Conservation (phyloP, 768 basidiomycete species). For the Chalciporus piperatus region DNA sequence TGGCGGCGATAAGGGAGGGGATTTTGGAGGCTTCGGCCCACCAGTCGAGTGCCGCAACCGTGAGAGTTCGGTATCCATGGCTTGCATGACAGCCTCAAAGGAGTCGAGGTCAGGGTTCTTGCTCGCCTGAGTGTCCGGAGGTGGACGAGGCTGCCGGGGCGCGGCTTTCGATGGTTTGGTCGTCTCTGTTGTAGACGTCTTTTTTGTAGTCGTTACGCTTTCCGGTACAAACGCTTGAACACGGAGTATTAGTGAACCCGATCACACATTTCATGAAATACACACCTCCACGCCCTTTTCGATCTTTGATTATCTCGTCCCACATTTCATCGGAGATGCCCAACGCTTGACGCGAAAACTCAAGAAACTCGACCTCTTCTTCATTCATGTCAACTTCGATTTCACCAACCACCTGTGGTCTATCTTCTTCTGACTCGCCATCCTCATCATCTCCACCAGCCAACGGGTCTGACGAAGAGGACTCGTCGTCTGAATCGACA, state of each 20-base stretch:
- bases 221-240: constrained; percentile 59
- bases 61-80: constrained; percentile 84
- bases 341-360: constrained; percentile 89
- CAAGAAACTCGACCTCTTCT: constrained; percentile 92
- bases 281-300: constrained; percentile 80
- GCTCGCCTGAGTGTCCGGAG: constrained; percentile 39
- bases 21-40: constrained; percentile 13
- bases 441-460: constrained; percentile 43
- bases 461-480: constrained; percentile 56
- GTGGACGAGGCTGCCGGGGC: constrained; percentile 10
- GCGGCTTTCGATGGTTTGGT: constrained; percentile 20
- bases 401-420: constrained; percentile 80
- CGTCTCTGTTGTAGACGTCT: neutral
- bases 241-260: constrained; percentile 7
- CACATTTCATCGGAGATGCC: constrained; percentile 91
- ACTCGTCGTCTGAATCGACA: constrained; percentile 88
- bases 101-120: constrained; percentile 77
- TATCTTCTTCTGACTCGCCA: constrained; percentile 71
- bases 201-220: too few relatives aligned
- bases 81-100: constrained; percentile 95
- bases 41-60: constrained; percentile 36
- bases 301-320: constrained; percentile 78
- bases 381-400: constrained; percentile 89
- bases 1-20: constrained; percentile 11
- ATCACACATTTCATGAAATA: constrained; percentile 7